Base-by-base conservation (phyloP, 2,329 filamentous ascomycete genomes). In the Pseudogymnoascus verrucosus region DNA sequence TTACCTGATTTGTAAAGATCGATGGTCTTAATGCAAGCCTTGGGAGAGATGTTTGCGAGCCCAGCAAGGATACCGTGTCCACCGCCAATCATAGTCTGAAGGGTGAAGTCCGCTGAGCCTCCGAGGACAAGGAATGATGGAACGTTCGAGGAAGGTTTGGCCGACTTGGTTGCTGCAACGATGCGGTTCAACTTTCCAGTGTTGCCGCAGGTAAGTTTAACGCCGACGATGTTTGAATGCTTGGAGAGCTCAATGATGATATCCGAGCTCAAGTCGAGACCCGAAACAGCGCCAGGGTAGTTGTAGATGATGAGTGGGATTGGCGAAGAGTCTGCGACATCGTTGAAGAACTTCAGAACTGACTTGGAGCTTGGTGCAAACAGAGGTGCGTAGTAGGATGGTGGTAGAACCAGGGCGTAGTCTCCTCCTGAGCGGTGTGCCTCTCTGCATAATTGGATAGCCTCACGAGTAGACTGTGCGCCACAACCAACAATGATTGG, bases 181-280 rank as follows among this genome's bases (percentile, higher is more conserved):
- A 84, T 75, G 68, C 83, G 74, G 69, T 82, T 80, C 65, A 86
- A 76, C 72, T 86, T 86, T 60, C 84, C 84, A 21, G 82, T 84
- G 79, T 91, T 96, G 69, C 90, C 91, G 74, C 91, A 96, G 42
- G 91, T 96, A 80, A 96, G 95, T 76, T 96, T 96, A 64, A 91
- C 92, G 66, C 91, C 91, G 67, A 91, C 80, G 71, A 96, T 91
- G 78, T 96, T 96, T 69, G 87, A 85, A 76, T 96, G 91, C 73
- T 85, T 78, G 44, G 89, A 89, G 59, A 96, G 85, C 74, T 83
- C 83, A 78, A 95, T 91, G 72, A 96, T 85, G 67, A 93, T 81
- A 74, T 96, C 91, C 66, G 89, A 93, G 79, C 93, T 90, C 83
- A 96, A 88, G 75, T 96, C 91, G 74, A 96, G 89, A 63, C 91